Base-by-base conservation (phyloP, 2,329 filamentous ascomycete genomes). In the Conoideocrella luteorostrata region DNA sequence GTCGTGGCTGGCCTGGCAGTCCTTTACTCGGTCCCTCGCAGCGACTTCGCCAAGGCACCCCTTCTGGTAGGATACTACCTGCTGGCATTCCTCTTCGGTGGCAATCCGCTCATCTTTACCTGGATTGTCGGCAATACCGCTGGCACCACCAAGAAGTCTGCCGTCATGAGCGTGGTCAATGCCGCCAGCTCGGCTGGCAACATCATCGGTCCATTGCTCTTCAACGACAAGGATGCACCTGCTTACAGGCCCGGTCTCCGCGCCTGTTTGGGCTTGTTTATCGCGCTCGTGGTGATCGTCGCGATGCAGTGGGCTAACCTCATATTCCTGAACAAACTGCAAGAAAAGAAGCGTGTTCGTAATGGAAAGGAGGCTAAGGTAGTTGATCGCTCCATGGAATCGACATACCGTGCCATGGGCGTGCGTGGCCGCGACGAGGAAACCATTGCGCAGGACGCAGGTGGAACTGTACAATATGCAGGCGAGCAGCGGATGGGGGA, bases 101-200 rank as follows among this genome's bases (percentile, higher is more conserved):
- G 74, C 2, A 84, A 82, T 52, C 81, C 81, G 0, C 65, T 86
- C 9, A 75, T 84, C 21, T 76, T 85, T 0, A 73, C 77, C 0
- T 87, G 82, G 82, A 80, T 85, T 45, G 72, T 85, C 5, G 78
- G 75, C 7, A 86, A 86, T 57, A 84, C 80, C 0, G 82, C 71
- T 0, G 83, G 82, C 6, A 77, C 74, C 13, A 84, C 81, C 3
- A 85, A 86, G 61, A 82, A 82, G 55, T 79, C 78, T 0, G 69
- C 77, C 39, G 71, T 80, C 30, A 80, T 84, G 71, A 77, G 75
- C 0, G 62, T 83, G 1, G 85, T 77, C 66, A 81, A 82, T 51
- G 79, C 76, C 1, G 80, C 76, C 0, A 71, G 72, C 2, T 74
- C 78, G 0, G 70, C 74, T 0, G 82, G 82, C 3, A 84, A 85